These are phyloP conservation scores for Hanseniaspora vineae DNA, from an alignment of 805 yeast species.

Conservation along the genomic window DNA sequence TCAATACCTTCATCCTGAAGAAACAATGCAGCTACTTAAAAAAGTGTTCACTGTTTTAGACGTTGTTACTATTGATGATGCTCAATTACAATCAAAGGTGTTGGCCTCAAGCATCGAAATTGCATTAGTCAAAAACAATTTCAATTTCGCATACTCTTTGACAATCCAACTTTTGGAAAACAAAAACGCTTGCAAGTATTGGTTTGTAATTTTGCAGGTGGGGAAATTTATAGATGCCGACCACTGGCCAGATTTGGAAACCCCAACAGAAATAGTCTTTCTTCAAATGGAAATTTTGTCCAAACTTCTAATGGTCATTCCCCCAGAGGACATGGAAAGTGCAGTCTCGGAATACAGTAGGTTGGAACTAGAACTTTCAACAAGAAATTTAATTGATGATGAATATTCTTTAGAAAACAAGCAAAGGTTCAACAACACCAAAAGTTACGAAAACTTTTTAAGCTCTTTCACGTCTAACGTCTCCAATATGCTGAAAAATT, in stretches of 20 bases:
- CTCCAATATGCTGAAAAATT: not conserved
- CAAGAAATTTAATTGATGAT: constrained; percentile 19
- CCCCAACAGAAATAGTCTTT: constrained; percentile 26
- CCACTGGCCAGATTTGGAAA: constrained; percentile 28
- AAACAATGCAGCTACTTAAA: constrained; percentile 28
- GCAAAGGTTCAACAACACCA: not conserved
- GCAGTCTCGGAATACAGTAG: constrained; percentile 54
- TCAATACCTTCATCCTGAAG: constrained; percentile 33
- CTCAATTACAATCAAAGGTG: constrained; percentile 14
- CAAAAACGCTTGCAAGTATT: constrained; percentile 23
- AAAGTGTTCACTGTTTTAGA: constrained; percentile 31
- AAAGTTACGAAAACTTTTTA: not conserved
- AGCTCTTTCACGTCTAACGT: not conserved
- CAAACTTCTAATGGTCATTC: constrained; percentile 36
- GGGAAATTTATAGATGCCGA: constrained; percentile 41
- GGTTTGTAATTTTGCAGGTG: constrained; percentile 69
- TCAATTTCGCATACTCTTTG: constrained; percentile 39
- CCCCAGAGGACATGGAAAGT: constrained; percentile 39
- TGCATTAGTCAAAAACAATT: constrained; percentile 50
- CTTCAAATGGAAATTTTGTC: constrained; percentile 46
- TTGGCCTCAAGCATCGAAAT: constrained; percentile 49
- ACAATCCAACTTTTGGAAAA: constrained; percentile 27
- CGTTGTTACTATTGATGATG: constrained; percentile 6
- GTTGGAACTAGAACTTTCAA: constrained; percentile 29
- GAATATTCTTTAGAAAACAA: constrained; percentile 9